Percentiles rank a stretch among this genome's conserved stretches.
These are phyloP conservation scores for Rhodotorula mucilaginosa DNA, from an alignment of 1,284 basidiomycete genomes.

Conservation along the genomic window DNA sequence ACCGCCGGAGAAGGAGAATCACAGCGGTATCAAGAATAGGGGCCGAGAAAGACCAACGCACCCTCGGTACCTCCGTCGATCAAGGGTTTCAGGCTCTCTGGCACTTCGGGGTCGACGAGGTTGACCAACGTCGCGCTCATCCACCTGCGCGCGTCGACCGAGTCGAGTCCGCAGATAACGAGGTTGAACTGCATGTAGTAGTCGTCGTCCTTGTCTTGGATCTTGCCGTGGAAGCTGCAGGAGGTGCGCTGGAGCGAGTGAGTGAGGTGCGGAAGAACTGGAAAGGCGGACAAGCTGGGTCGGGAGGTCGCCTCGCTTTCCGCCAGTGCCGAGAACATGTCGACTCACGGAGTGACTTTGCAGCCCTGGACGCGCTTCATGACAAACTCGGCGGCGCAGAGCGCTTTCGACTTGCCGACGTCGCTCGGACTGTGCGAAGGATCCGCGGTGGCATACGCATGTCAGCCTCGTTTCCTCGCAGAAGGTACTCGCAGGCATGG, in stretches of 20 bases:
- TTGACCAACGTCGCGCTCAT: slow-evolving; percentile 97
- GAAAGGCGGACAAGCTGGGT: neutral
- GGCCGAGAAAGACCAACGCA: slow-evolving; percentile 44
- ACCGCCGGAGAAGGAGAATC: neutral
- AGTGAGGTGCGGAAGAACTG: neutral
- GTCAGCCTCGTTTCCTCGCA: too few relatives aligned
- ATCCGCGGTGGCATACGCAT: neutral
- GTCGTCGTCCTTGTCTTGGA: slow-evolving; percentile 94
- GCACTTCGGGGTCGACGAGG: slow-evolving; percentile 84
- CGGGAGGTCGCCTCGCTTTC: neutral
- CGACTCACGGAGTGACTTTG: slow-evolving; percentile 82
- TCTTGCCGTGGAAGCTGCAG: slow-evolving; percentile 88
- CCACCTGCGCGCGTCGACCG: slow-evolving; percentile 94
- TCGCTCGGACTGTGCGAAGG: slow-evolving; percentile 67
- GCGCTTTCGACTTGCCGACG: slow-evolving; percentile 91
- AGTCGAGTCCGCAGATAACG: slow-evolving; percentile 97
- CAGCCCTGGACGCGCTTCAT: slow-evolving; percentile 93
- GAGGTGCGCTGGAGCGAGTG: neutral
- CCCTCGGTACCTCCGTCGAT: slow-evolving; percentile 99
- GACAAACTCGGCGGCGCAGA: slow-evolving; percentile 87
- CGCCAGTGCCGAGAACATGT: neutral
- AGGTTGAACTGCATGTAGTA: slow-evolving; percentile 97
- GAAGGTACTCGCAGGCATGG: too few relatives aligned
- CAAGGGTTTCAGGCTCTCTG: slow-evolving; percentile 92
- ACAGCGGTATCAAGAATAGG: too few relatives aligned